Evolutionary conservation across 73 alveolate genomes (phyloP).

Genomic region (Uronychia setigera): DNA sequence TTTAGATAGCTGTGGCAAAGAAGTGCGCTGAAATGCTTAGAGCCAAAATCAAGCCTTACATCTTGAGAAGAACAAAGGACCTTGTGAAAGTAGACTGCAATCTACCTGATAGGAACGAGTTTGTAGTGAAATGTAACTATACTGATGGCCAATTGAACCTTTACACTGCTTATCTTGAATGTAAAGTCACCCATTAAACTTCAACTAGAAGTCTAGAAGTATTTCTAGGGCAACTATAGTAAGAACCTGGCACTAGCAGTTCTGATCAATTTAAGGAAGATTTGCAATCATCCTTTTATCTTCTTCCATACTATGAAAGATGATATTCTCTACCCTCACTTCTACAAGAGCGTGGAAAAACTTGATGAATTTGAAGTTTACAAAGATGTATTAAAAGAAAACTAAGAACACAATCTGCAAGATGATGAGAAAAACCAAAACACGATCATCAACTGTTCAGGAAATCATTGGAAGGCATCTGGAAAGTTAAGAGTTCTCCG

Average conservation of each 20-base stretch:
- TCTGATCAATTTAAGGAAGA: slow-evolving; percentile 45
- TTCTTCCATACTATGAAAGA: slow-evolving; percentile 4
- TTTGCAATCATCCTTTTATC: slow-evolving; percentile 62
- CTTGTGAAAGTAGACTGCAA: slow-evolving; percentile 52
- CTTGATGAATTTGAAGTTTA: too few species aligned
- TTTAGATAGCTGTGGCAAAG: slow-evolving; percentile 59
- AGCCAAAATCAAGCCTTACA: slow-evolving; percentile 63
- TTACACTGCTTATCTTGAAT: slow-evolving; percentile 10
- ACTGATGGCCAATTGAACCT: slow-evolving; percentile 54
- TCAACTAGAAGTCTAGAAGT: not conserved
- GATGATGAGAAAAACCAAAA: slow-evolving; percentile 2
- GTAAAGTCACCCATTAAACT: not conserved
- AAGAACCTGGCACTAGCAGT: slow-evolving; percentile 23
- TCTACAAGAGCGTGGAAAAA: too few species aligned
- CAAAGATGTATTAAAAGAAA: not conserved
- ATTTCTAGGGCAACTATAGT: too few species aligned
- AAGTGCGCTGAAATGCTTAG: slow-evolving; percentile 61
- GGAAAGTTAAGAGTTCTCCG: slow-evolving; percentile 65
- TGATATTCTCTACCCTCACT: not conserved
- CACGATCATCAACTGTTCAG: not conserved
- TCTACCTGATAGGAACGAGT: slow-evolving; percentile 69
- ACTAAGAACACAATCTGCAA: not conserved
- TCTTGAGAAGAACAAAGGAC: slow-evolving; percentile 79
- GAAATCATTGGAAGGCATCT: slow-evolving; percentile 2
- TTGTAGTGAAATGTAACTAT: slow-evolving; percentile 66